phyloP scores from a whole-genome alignment of 208 protist species.

The Crithidia acanthocephali region DNA sequence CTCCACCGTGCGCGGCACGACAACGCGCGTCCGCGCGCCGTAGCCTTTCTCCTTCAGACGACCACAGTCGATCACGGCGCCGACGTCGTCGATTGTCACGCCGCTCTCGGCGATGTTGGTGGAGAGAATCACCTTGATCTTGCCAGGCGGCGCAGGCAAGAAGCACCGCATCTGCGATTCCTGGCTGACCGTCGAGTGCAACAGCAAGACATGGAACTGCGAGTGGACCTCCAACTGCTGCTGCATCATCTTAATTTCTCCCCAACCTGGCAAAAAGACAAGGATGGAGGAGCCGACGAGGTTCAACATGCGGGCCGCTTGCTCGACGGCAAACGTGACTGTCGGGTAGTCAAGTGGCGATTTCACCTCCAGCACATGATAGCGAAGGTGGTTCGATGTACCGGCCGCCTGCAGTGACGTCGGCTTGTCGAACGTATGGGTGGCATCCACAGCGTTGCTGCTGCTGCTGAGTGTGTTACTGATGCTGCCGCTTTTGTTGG shows the following conservation, averaged over 20 bases:
- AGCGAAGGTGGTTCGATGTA: too few relatives aligned
- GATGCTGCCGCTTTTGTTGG: neutral
- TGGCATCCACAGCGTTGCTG: too few relatives aligned
- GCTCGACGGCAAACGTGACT: conserved; percentile 86
- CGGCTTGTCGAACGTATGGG: too few relatives aligned
- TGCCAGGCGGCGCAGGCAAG: conserved; percentile 89
- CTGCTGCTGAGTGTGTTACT: too few relatives aligned
- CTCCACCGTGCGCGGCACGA: conserved; percentile 36
- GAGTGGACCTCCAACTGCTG: conserved; percentile 78
- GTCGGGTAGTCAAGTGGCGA: conserved; percentile 80
- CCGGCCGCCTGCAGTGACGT: too few relatives aligned
- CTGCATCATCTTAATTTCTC: conserved; percentile 85
- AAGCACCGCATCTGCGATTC: conserved; percentile 98
- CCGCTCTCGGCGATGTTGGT: conserved; percentile 99
- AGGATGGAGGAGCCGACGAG: conserved; percentile 76
- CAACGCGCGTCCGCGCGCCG: conserved; percentile 55
- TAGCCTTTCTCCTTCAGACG: conserved; percentile 96
- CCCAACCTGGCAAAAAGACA: conserved; percentile 94
- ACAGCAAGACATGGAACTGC: conserved; percentile 73
- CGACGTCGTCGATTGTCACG: conserved; percentile 99
- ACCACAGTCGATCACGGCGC: conserved; percentile 97
- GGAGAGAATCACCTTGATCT: conserved; percentile 97
- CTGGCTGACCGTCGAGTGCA: conserved; percentile 94
- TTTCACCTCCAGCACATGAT: conserved; percentile 50
- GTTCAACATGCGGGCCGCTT: conserved; percentile 77